Evolutionary conservation across 202 grass and related monocot species (phyloP).

Genomic region (Panicum virgatum): DNA sequence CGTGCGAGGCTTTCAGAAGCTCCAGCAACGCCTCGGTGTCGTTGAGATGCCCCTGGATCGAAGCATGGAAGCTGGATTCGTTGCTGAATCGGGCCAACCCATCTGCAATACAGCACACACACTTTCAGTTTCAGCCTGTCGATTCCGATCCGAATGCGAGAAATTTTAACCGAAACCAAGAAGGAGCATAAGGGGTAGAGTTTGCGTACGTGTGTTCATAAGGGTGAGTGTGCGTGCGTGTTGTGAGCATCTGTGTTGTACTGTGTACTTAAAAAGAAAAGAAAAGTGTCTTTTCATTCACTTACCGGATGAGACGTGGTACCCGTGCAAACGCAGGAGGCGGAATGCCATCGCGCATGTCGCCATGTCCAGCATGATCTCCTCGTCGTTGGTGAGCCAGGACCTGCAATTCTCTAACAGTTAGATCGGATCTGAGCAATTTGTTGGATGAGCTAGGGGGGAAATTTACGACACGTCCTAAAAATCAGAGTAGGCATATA

Average conservation of each 20-base stretch:
- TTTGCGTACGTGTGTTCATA: no score
- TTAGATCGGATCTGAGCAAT: no score
- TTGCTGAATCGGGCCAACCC: constrained; percentile 29
- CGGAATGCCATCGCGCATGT: constrained; percentile 47
- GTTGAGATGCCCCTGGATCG: constrained; percentile 51
- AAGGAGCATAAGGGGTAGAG: no score
- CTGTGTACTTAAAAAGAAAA: no score
- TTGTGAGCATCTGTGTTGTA: no score
- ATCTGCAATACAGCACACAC: constrained; percentile 40
- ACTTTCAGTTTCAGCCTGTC: not conserved
- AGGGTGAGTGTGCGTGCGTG: no score
- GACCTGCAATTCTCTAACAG: not conserved
- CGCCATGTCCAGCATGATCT: constrained; percentile 9
- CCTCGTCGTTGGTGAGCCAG: constrained; percentile 45
- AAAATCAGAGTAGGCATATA: no score
- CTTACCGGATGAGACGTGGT: constrained; percentile 48
- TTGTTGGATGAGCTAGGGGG: no score
- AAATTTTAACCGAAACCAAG: no score
- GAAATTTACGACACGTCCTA: no score
- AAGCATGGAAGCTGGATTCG: constrained; percentile 30
- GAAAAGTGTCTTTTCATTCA: no score
- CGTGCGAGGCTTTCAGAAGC: constrained; percentile 54
- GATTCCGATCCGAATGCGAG: not conserved
- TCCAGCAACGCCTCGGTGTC: constrained; percentile 48
- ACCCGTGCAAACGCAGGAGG: constrained; percentile 49